A percentile compares a stretch with the other conserved stretches of the same genome.
phyloP scores from a whole-genome alignment of 1,284 basidiomycete genomes.

The Sphaerobolus stellatus region DNA sequence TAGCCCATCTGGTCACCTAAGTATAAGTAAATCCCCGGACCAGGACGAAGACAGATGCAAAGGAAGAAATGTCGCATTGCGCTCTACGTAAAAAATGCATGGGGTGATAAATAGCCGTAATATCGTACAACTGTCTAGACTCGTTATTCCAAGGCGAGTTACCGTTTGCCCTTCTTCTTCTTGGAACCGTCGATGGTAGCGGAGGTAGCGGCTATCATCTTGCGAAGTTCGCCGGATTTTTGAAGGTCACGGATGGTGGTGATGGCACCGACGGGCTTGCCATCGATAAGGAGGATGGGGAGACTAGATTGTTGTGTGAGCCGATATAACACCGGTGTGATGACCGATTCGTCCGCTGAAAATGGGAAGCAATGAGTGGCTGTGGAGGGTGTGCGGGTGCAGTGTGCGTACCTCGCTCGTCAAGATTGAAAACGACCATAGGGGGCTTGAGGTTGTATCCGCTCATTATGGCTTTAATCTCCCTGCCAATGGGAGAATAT shows the following conservation, averaged over 20 bases:
- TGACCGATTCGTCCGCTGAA: conserved; percentile 44
- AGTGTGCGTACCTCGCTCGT: conserved; percentile 54
- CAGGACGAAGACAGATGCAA: too few species aligned
- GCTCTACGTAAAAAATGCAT: too few species aligned
- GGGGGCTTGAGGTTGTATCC: conserved; percentile 62
- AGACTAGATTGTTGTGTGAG: conserved; percentile 58
- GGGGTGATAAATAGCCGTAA: too few species aligned
- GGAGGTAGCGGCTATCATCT: conserved; percentile 55
- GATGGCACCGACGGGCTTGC: conserved; percentile 56
- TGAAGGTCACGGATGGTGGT: conserved; percentile 54
- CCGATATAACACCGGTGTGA: conserved; percentile 49
- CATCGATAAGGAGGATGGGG: conserved; percentile 72
- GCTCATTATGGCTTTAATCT: conserved; percentile 61
- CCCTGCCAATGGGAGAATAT: conserved; percentile 63
- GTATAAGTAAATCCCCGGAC: too few species aligned
- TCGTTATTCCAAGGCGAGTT: too few species aligned
- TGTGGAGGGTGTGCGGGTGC: not conserved
- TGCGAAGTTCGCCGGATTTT: conserved; percentile 51
- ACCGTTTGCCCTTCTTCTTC: conserved; percentile 41
- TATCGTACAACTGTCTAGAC: too few species aligned
- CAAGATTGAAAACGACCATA: conserved; percentile 74
- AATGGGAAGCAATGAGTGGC: conserved; percentile 7
- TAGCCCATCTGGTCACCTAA: too few species aligned
- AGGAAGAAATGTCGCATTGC: too few species aligned
- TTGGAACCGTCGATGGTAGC: conserved; percentile 53